These are phyloP conservation scores for Achlya hypogyna DNA, from an alignment of 352 stramenopile species.

Conservation along the genomic window DNA sequence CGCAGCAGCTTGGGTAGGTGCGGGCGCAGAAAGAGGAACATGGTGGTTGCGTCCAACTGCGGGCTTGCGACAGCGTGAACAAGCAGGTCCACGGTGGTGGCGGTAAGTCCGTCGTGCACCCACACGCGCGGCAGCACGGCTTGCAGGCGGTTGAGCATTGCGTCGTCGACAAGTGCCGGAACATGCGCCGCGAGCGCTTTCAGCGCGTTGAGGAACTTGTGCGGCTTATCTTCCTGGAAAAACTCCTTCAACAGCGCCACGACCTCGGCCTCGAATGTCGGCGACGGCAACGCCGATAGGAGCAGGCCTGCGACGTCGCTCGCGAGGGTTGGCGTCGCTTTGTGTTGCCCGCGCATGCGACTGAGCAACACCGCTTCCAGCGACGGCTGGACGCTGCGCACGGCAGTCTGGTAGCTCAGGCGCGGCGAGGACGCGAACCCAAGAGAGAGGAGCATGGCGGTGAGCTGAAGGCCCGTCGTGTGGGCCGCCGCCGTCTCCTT, in stretches of 20 bases:
- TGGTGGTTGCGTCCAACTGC: neutral
- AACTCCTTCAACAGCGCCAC: neutral
- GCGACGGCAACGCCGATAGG: constrained; percentile 20
- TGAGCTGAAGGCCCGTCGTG: constrained; percentile 44
- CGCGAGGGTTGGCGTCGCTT: constrained; percentile 43
- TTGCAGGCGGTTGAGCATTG: constrained; percentile 63
- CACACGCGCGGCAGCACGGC: constrained; percentile 39
- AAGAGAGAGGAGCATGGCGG: constrained; percentile 18
- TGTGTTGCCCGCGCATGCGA: constrained; percentile 24
- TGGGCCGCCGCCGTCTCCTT: constrained; percentile 31
- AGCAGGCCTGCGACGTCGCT: constrained; percentile 55
- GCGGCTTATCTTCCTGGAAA: constrained; percentile 15
- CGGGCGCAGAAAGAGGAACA: constrained; percentile 1
- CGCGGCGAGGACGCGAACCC: neutral
- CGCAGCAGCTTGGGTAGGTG: neutral
- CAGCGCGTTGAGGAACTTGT: constrained; percentile 1
- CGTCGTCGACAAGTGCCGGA: constrained; percentile 33
- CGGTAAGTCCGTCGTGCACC: neutral
- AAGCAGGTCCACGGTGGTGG: neutral
- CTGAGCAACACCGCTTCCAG: neutral
- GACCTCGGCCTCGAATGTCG: neutral
- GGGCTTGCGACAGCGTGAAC: neutral
- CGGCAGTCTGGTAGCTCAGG: neutral
- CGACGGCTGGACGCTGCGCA: neutral
- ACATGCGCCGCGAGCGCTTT: constrained; percentile 41